Percentiles rank a stretch among this genome's conserved stretches.
phyloP scores from a whole-genome alignment of 495 filamentous ascomycete genomes.

The Aspergillus steynii region DNA sequence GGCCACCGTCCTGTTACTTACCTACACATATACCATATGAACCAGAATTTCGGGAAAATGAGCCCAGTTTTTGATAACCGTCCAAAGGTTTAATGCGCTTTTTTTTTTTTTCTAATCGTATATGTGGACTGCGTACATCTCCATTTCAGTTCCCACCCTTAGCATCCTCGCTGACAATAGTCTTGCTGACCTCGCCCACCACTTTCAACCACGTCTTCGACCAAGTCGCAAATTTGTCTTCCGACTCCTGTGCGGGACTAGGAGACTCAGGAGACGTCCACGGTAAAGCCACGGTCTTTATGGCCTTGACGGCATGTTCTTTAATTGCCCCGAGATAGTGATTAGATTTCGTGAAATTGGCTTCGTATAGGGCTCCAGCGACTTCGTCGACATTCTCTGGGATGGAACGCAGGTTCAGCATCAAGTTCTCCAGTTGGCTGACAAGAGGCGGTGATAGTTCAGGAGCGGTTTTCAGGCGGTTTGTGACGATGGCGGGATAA shows the following conservation, averaged over 20 bases:
- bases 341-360: constrained; percentile 29
- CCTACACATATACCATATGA: not conserved
- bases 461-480: constrained; percentile 36
- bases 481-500: constrained; percentile 39
- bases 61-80: too few species aligned
- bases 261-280: constrained; percentile 21
- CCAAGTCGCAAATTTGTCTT: constrained; percentile 52
- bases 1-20: too few species aligned
- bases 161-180: constrained; percentile 16
- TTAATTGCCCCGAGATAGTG: constrained; percentile 31
- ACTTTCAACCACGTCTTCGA: constrained; percentile 50
- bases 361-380: constrained; percentile 51
- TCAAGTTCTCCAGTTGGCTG: constrained; percentile 32
- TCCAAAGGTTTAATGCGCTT: not conserved
- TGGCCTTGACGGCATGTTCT: constrained; percentile 29
- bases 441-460: constrained; percentile 15
- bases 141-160: not conserved
- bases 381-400: constrained; percentile 49
- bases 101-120: not conserved
- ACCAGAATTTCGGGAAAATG: not conserved
- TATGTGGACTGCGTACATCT: not conserved
- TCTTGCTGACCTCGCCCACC: constrained; percentile 42
- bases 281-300: constrained; percentile 27
- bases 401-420: constrained; percentile 36
- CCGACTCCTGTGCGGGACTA: constrained; percentile 20